A percentile compares a stretch with the other conserved stretches of the same genome.
These are phyloP conservation scores for Fraxinus dipetala DNA, from an alignment of 305 asterid genomes.

Conservation along the genomic window DNA sequence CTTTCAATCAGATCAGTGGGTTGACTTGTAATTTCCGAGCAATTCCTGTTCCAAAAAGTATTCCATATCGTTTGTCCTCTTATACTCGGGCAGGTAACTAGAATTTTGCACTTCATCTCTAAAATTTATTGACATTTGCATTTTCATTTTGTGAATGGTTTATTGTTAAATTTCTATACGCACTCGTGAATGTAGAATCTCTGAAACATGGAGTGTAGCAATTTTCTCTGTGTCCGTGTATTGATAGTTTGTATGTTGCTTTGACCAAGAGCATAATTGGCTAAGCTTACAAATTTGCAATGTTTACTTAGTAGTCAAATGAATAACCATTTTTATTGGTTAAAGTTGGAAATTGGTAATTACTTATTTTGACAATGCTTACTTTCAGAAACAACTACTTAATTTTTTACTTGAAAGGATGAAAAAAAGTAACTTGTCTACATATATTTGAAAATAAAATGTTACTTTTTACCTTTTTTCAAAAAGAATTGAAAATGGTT, in stretches of 20 bases:
- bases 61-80: constrained; percentile 24
- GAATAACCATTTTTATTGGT: neutral
- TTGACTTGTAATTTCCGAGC: constrained; percentile 29
- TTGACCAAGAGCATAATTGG: neutral
- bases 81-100: constrained; percentile 44
- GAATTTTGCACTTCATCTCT: neutral
- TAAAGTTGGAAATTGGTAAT: neutral
- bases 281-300: neutral
- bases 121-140: neutral
- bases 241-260: neutral
- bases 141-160: neutral
- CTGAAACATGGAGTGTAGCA: neutral
- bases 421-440: neutral
- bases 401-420: neutral
- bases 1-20: constrained; percentile 46
- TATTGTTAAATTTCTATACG: neutral
- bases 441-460: neutral
- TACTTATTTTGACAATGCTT: neutral
- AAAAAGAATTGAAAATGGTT: neutral
- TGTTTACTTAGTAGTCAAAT: neutral
- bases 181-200: neutral
- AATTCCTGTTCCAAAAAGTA: constrained; percentile 29
- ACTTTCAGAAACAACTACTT: neutral
- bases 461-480: neutral
- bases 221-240: neutral